Conservation (phyloP, 208 protist genomes). For the Trypanosoma lewisi region DNA sequence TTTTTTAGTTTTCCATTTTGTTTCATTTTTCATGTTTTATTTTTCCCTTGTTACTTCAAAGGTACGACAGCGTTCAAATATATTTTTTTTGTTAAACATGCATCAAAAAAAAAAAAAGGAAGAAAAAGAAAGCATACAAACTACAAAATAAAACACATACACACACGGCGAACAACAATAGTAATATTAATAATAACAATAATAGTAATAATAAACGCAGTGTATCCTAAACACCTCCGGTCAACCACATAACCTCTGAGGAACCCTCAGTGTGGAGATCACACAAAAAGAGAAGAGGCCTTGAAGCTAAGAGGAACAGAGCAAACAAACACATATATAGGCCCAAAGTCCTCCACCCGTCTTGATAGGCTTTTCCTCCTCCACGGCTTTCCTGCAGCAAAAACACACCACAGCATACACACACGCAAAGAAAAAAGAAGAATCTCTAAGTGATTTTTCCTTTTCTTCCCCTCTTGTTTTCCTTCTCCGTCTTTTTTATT, state of each 20-base stretch:
- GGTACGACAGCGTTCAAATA: background rate
- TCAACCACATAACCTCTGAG: background rate
- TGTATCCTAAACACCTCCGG: background rate
- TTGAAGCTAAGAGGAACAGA: background rate
- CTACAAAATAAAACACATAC: no score
- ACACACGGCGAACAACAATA: no score
- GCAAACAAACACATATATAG: background rate
- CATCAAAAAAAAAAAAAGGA: background rate
- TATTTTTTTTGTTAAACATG: background rate
- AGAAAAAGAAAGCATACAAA: background rate
- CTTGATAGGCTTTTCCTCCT: no score
- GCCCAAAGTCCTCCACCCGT: no score
- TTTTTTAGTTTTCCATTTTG: background rate
- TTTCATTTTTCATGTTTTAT: background rate
- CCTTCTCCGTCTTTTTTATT: no score
- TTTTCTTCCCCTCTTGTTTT: no score
- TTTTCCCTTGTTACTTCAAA: background rate
- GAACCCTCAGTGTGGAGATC: background rate
- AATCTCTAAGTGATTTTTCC: no score
- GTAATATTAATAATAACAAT: background rate
- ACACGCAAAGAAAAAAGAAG: no score
- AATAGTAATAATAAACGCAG: background rate
- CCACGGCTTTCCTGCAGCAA: no score
- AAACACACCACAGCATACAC: no score
- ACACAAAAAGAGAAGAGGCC: background rate